Percentiles rank a stretch among this genome's conserved stretches.
Evolutionary conservation across 2,329 filamentous ascomycete genomes (phyloP).

Genomic region (Acrocalymma vagum): DNA sequence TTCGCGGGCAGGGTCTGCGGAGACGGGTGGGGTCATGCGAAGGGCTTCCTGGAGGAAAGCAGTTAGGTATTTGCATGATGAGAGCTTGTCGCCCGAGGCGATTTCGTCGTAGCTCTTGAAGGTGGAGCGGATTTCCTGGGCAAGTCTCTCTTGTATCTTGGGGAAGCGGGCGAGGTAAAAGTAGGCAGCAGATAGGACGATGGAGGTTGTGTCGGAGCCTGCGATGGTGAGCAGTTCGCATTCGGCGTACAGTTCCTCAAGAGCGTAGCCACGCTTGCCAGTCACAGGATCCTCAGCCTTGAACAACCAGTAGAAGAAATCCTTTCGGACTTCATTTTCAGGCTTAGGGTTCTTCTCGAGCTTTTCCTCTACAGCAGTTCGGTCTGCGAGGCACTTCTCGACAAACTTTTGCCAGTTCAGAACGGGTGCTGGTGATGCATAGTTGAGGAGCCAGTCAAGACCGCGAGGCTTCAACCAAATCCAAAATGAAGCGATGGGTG

Average conservation of each 20-base stretch:
- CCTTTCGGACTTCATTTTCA: constrained; percentile 37
- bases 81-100: constrained; percentile 20
- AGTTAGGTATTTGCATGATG: constrained; percentile 28
- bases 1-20: constrained; percentile 26
- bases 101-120: constrained; percentile 30
- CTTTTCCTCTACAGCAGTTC: constrained; percentile 19
- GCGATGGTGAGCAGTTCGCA: constrained; percentile 30
- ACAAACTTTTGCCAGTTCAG: constrained; percentile 26
- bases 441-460: constrained; percentile 22
- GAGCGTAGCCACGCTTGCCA: constrained; percentile 40
- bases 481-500: constrained; percentile 15
- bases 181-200: constrained; percentile 24
- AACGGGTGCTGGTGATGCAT: constrained; percentile 22
- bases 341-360: constrained; percentile 21
- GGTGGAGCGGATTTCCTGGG: constrained; percentile 22
- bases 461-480: constrained; percentile 33
- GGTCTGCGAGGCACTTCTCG: constrained; percentile 20
- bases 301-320: constrained; percentile 54
- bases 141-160: constrained; percentile 21
- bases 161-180: constrained; percentile 30
- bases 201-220: constrained; percentile 31
- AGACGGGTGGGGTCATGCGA: constrained; percentile 30
- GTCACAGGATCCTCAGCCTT: constrained; percentile 52
- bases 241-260: constrained; percentile 48
- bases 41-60: constrained; percentile 30